phyloP scores from a whole-genome alignment of 129 eudicot genomes.

The Daucus carota region DNA sequence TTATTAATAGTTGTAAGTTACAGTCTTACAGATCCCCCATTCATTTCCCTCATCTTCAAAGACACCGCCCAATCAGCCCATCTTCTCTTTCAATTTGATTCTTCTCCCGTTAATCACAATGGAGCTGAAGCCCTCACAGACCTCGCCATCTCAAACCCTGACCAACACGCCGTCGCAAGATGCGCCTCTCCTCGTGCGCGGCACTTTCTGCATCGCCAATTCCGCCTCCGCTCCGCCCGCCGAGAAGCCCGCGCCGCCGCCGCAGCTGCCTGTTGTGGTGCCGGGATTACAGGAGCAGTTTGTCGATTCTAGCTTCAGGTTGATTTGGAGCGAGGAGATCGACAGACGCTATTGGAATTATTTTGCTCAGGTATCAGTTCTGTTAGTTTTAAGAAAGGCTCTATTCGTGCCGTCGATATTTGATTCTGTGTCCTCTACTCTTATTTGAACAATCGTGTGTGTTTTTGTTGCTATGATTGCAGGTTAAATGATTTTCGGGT shows the following conservation, averaged over 20 bases:
- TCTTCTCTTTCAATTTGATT: background rate
- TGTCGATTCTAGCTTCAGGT: conserved; percentile 63
- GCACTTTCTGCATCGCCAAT: conserved; percentile 84
- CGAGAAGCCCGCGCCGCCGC: conserved; percentile 5
- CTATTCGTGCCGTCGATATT: conserved; percentile 86
- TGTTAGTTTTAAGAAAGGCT: conserved; percentile 30
- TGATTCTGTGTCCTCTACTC: background rate
- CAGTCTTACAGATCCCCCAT: no score
- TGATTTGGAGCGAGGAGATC: conserved; percentile 81
- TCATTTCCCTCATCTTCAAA: background rate
- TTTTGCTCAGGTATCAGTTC: conserved; percentile 31
- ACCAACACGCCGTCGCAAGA: conserved; percentile 37
- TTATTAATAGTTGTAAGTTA: no score
- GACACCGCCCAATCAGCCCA: background rate
- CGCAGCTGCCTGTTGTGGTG: background rate
- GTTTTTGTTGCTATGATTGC: background rate
- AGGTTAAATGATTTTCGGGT: no score
- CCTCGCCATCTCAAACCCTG: conserved; percentile 43
- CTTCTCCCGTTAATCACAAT: conserved; percentile 13
- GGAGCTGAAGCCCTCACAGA: conserved; percentile 47
- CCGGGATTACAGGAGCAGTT: conserved; percentile 43
- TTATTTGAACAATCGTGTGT: background rate
- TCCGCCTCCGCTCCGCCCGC: conserved; percentile 70
- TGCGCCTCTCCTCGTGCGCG: conserved; percentile 75
- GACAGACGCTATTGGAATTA: conserved; percentile 82